A percentile compares a stretch with the other conserved stretches of the same genome.
These are phyloP conservation scores for Epichloe gansuensis DNA, from an alignment of 2,329 filamentous ascomycete species.

Conservation along the genomic window DNA sequence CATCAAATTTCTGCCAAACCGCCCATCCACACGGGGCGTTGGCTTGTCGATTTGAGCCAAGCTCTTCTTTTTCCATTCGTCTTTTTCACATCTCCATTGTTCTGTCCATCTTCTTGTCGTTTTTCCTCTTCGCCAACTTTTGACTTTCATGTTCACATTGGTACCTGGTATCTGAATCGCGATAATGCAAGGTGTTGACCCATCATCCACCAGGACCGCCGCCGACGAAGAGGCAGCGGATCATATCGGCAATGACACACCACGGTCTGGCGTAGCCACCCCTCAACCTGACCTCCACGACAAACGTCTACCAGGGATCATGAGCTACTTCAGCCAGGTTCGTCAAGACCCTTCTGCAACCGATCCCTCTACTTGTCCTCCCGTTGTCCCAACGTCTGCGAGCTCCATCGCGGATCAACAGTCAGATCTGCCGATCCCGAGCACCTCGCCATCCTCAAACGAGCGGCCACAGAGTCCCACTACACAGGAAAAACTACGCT, in stretches of 20 bases:
- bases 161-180: constrained; percentile 13
- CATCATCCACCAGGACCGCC: constrained; percentile 38
- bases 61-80: not conserved
- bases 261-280: constrained; percentile 81
- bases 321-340: constrained; percentile 99
- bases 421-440: constrained; percentile 10
- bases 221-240: constrained; percentile 60
- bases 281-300: constrained; percentile 88
- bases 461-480: constrained; percentile 13
- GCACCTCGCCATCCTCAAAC: constrained; percentile 20
- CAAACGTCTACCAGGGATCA: constrained; percentile 89
- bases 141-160: not conserved
- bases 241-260: constrained; percentile 73
- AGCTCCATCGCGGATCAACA: constrained; percentile 15
- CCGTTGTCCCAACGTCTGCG: constrained; percentile 28
- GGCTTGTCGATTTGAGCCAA: not conserved
- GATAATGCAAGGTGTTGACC: constrained; percentile 38
- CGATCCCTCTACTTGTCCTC: constrained; percentile 17
- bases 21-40: constrained; percentile 14
- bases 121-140: not conserved
- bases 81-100: not conserved
- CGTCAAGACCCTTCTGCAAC: constrained; percentile 63
- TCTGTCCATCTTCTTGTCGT: not conserved
- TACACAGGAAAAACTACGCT: constrained; percentile 13
- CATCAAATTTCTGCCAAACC: constrained; percentile 8